Conservation (phyloP, 208 protist species). For the Sergeia podlipaevii region DNA sequence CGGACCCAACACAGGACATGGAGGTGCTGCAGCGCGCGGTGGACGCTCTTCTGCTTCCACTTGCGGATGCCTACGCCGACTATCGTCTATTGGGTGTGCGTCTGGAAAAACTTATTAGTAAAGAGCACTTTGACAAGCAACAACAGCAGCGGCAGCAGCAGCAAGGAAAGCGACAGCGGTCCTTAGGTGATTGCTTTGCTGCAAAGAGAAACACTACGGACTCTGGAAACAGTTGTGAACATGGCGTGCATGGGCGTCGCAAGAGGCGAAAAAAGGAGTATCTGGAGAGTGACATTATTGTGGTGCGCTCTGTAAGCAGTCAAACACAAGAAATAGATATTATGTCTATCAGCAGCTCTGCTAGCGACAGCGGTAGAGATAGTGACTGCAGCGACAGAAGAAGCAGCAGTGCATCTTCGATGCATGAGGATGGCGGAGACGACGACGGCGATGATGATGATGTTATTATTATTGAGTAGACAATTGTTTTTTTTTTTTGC, state of each 20-base stretch:
- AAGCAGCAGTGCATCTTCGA: too few species aligned
- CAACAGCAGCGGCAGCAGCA: neutral
- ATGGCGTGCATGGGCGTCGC: neutral
- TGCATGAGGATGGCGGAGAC: neutral
- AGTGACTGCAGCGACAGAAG: too few species aligned
- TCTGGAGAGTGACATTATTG: neutral
- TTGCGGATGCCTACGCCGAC: slow-evolving; percentile 33
- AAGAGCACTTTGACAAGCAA: slow-evolving; percentile 10
- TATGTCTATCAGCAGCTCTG: too few species aligned
- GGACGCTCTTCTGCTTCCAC: slow-evolving; percentile 55
- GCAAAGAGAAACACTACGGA: too few species aligned
- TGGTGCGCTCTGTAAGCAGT: too few species aligned
- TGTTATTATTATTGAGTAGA: slow-evolving; percentile 22
- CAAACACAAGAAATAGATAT: too few species aligned
- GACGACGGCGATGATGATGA: slow-evolving; percentile 12
- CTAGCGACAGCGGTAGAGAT: too few species aligned
- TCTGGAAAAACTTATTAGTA: slow-evolving; percentile 41
- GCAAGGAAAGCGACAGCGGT: slow-evolving; percentile 8
- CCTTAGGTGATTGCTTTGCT: slow-evolving; percentile 18
- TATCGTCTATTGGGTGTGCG: slow-evolving; percentile 78
- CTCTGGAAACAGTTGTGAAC: too few species aligned
- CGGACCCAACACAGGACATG: slow-evolving; percentile 29
- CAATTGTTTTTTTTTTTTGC: slow-evolving; percentile 4
- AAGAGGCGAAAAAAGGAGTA: neutral
- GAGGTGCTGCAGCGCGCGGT: slow-evolving; percentile 45